Base-by-base conservation (phyloP, 352 stramenopile genomes). In the Phytophthora gonapodyides region DNA sequence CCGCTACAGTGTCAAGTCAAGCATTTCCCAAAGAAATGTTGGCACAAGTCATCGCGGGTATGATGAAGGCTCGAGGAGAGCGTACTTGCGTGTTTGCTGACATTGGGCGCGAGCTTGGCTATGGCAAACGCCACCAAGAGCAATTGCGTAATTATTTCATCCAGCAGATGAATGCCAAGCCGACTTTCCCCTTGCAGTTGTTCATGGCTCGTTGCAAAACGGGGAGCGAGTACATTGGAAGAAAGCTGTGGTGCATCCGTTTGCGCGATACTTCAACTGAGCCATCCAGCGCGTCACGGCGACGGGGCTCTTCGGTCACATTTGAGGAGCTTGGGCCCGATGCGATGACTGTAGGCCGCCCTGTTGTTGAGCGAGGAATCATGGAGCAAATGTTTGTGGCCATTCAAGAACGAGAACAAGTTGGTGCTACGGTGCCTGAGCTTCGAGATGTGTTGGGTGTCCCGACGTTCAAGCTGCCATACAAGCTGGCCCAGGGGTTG, bases 141-240 rank as follows among this genome's bases (percentile, higher is more conserved):
- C 87, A 89, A 35, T 62, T 95, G 31, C 84, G 86, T 17, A 93
- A 91, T 51, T 89, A 84, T 68, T 93, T 95, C 44, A 82, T 88
- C 10, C 80, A 91, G 51, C 77, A 94, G 49, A 88, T 86, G 73
- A 67, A 81, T 17, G 42, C 70, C 2, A 73, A 85, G 30, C 62
- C 71, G 7, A 61, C 57, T 16, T 95, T 91, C 42, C 86, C 84
- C 5, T 43, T 95, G 3, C 75, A 93, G 30, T 57, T 93, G 24
- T 95, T 95, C 51, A 92, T 91, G 81, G 84, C 86, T 16, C 64
- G 82, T 15, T 94, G 84, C 60, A 94, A 84, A 64, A 90, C 82
- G 0, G 71, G 69, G 5, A 65, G 60, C 2, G 76, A 89, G 10
- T 76, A 77, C 16, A 78, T 76, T 55, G 86, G 86, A 5, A 72